Evolutionary conservation across 805 yeast species (phyloP), one percentile per base, ranked within the genome.

Genomic region (Yamadazyma kitorensis): DNA sequence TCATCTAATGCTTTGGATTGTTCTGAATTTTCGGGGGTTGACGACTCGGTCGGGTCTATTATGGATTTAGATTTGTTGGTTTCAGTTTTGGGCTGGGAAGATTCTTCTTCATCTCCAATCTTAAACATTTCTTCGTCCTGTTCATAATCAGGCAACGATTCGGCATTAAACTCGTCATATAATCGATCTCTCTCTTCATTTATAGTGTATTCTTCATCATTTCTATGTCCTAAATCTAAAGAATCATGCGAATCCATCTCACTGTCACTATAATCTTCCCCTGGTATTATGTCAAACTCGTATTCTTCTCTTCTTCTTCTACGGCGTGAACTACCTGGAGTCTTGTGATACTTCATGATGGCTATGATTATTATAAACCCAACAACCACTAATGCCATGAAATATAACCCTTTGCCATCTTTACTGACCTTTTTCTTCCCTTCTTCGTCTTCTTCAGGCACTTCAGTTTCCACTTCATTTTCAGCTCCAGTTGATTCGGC

Each of bases 231-330:
- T 30, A 59, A 49, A 31, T 65, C 73, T 19, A 62, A 50, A 18
- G 64, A 54, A 39, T 62, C 69, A 22, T 43, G 48, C 4, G 45
- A 43, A 27, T 43, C 61, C 43, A 51, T 55, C 12, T 60, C 69
- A 33, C 64, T 58, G 33, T 68, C 72, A 30, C 59, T 56, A 43
- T 68, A 68, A 33, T 72, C 78, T 43, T 81, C 84, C 6, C 83
- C 82, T 13, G 80, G 82, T 28, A 84, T 84, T 29, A 83, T 78
- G 51, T 84, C 94, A 51, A 84, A 81, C 52, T 84, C 93, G 49
- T 75, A 80, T 35, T 78, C 77, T 24, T 80, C 87, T 48, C 82
- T 76, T 52, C 83, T 62, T 58, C 86, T 65, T 38, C 76, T 57
- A 36, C 72, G 59, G 34, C 73, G 59, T 11, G 61, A 49, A 36